Percentiles rank a stretch among this genome's conserved stretches.
These are phyloP conservation scores for Hemileccinum rubropunctum DNA, from an alignment of 768 basidiomycete species.

Conservation along the genomic window DNA sequence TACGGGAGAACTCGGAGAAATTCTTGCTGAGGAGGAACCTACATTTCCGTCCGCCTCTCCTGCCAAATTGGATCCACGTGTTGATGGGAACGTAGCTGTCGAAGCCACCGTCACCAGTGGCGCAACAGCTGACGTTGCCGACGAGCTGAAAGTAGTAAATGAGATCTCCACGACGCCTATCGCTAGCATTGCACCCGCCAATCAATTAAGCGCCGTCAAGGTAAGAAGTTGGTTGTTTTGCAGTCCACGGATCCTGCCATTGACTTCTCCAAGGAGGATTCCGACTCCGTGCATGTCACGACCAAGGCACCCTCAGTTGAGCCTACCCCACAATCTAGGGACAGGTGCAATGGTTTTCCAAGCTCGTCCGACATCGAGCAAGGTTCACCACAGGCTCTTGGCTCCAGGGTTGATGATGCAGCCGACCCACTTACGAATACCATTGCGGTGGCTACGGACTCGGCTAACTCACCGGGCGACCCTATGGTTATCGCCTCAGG, in stretches of 20 bases:
- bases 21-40: conserved; percentile 52
- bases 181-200: not conserved
- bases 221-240: conserved; percentile 11
- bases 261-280: conserved; percentile 6
- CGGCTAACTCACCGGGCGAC: not conserved
- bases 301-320: conserved; percentile 17
- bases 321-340: conserved; percentile 11
- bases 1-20: conserved; percentile 72
- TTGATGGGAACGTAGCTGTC: conserved; percentile 19
- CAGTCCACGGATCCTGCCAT: not conserved
- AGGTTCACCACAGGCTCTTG: not conserved
- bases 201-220: not conserved
- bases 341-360: not conserved
- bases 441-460: conserved; percentile 2
- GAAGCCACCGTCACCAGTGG: conserved; percentile 21
- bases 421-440: not conserved
- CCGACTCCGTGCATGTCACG: not conserved
- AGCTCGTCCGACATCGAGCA: conserved; percentile 2
- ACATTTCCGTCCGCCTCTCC: conserved; percentile 15
- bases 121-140: conserved; percentile 18
- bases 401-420: not conserved
- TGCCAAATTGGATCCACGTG: conserved; percentile 29
- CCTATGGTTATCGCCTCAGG: not conserved
- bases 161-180: conserved; percentile 4
- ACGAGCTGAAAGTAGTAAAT: conserved; percentile 5